Percentiles rank a stretch among this genome's conserved stretches.
Conservation (phyloP, 2,329 filamentous ascomycete species). For the Sclerotinia trifoliorum region DNA sequence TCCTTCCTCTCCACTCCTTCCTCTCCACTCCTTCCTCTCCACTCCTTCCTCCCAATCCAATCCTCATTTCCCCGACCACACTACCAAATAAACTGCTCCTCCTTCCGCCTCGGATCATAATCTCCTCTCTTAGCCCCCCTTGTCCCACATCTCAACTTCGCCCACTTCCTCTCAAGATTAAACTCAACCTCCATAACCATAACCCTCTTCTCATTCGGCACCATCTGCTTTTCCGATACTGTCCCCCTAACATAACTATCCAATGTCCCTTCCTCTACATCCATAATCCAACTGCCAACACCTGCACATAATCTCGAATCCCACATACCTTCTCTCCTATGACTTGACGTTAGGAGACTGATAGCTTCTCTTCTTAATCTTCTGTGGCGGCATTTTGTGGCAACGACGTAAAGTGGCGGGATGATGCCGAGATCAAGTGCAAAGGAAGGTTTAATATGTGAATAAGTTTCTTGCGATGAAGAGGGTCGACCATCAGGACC, state of each 20-base stretch:
- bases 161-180: conserved; percentile 36
- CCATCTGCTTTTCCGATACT: conserved; percentile 47
- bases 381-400: conserved; percentile 37
- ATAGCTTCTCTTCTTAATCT: conserved; percentile 35
- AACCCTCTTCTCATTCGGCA: conserved; percentile 33
- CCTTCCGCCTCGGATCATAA: conserved; percentile 30
- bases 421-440: conserved; percentile 38
- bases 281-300: conserved; percentile 35
- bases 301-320: conserved; percentile 34
- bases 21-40: too few relatives aligned
- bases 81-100: conserved; percentile 32
- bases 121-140: conserved; percentile 34
- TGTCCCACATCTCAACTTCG: conserved; percentile 37
- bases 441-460: conserved; percentile 45
- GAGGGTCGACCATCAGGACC: conserved; percentile 22
- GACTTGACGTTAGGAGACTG: conserved; percentile 31
- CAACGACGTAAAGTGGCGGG: conserved; percentile 37
- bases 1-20: too few relatives aligned
- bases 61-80: too few relatives aligned
- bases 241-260: conserved; percentile 53
- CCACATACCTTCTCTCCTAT: conserved; percentile 39
- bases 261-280: conserved; percentile 42
- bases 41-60: neutral
- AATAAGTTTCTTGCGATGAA: conserved; percentile 20
- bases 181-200: conserved; percentile 40